A percentile compares a stretch with the other conserved stretches of the same genome.
These are phyloP conservation scores for Kazachstania viticola DNA, from an alignment of 805 yeast genomes.

Conservation along the genomic window DNA sequence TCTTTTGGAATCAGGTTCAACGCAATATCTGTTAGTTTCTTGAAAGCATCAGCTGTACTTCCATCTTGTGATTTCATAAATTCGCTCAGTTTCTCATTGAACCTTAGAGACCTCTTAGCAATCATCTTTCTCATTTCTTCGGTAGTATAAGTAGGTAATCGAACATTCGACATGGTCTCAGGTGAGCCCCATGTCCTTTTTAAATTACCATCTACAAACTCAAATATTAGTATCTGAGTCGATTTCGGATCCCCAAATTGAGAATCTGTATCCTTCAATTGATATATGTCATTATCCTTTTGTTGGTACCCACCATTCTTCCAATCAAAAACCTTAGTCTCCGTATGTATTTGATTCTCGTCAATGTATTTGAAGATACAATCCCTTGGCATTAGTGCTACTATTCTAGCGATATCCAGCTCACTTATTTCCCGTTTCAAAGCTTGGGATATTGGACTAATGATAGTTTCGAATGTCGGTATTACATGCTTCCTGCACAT, in stretches of 20 bases:
- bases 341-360: constrained; percentile 47
- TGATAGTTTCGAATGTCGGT: constrained; percentile 44
- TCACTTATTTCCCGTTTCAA: constrained; percentile 33
- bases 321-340: constrained; percentile 28
- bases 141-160: constrained; percentile 39
- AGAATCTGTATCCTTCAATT: constrained; percentile 31
- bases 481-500: constrained; percentile 49
- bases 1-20: constrained; percentile 35
- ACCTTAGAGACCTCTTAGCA: constrained; percentile 42
- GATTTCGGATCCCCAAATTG: constrained; percentile 25
- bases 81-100: constrained; percentile 29
- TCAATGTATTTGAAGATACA: constrained; percentile 67
- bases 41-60: constrained; percentile 31
- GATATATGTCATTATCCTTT: constrained; percentile 41
- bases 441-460: constrained; percentile 40
- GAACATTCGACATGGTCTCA: constrained; percentile 31
- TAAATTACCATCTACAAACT: constrained; percentile 59
- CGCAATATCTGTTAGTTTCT: constrained; percentile 29
- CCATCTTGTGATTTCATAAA: constrained; percentile 27
- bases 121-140: constrained; percentile 53
- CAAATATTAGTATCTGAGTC: constrained; percentile 56
- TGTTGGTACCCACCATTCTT: constrained; percentile 41
- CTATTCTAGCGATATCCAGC: constrained; percentile 55
- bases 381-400: constrained; percentile 53
- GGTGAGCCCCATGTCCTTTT: constrained; percentile 37